phyloP scores from a whole-genome alignment of 2,329 filamentous ascomycete genomes.

The Xylaria sp. region DNA sequence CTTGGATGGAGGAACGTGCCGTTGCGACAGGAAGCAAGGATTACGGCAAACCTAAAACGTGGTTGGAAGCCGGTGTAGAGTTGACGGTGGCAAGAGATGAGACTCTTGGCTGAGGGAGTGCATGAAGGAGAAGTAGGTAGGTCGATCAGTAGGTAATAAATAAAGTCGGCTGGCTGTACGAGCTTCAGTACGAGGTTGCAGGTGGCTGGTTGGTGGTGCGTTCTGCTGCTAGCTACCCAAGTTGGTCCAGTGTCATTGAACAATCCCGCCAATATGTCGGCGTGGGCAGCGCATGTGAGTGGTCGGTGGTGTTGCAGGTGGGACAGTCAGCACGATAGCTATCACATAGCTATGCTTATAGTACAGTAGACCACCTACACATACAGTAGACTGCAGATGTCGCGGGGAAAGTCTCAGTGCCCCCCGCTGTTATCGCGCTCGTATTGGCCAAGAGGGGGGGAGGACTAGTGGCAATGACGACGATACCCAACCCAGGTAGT shows the following conservation, averaged over 20 bases:
- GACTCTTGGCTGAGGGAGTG: not conserved
- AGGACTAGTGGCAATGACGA: no score
- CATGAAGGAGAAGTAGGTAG: not conserved
- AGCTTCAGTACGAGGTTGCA: not conserved
- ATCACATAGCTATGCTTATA: no score
- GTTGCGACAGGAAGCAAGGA: not conserved
- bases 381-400: not conserved
- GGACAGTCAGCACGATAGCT: not conserved
- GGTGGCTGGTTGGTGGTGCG: not conserved
- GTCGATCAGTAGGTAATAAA: slow-evolving; percentile 2
- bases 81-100: not conserved
- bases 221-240: no score
- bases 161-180: not conserved
- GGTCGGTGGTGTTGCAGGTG: not conserved
- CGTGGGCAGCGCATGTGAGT: no score
- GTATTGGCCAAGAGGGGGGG: not conserved
- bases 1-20: not conserved
- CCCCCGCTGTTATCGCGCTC: not conserved
- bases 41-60: not conserved
- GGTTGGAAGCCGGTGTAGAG: not conserved
- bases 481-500: not conserved
- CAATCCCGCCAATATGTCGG: no score
- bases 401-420: slow-evolving; percentile 10
- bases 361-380: no score
- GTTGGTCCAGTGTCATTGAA: no score